Percentiles rank a stretch among this genome's conserved stretches.
Conservation (phyloP, 352 stramenopile genomes). For the Phytophthora rubi region DNA sequence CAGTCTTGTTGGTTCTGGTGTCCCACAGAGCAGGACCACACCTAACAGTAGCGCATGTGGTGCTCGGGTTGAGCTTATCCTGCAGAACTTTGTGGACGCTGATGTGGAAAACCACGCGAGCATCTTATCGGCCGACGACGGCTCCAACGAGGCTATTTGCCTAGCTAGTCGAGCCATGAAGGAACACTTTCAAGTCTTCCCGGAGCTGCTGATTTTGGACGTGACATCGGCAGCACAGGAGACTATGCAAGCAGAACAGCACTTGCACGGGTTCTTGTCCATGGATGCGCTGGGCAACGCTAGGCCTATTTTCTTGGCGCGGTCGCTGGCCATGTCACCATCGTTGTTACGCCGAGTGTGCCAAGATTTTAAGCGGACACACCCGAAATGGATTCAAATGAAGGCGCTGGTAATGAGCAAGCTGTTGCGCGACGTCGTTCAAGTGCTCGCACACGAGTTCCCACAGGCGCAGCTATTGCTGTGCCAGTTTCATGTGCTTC, state of each 20-base stretch:
- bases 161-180: constrained; percentile 78
- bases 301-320: constrained; percentile 67
- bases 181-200: constrained; percentile 71
- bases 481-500: constrained; percentile 78
- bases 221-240: constrained; percentile 21
- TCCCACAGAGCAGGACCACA: not conserved
- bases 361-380: constrained; percentile 78
- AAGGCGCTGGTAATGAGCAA: constrained; percentile 77
- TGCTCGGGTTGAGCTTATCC: constrained; percentile 54
- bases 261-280: constrained; percentile 67
- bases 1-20: not conserved
- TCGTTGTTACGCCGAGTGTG: constrained; percentile 67
- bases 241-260: constrained; percentile 23
- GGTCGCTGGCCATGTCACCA: constrained; percentile 55
- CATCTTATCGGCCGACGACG: constrained; percentile 72
- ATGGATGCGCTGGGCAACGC: constrained; percentile 75
- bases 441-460: constrained; percentile 67
- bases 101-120: constrained; percentile 82
- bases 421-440: constrained; percentile 56
- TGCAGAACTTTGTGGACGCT: constrained; percentile 74
- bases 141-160: constrained; percentile 77
- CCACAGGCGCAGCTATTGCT: constrained; percentile 59
- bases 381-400: constrained; percentile 62
- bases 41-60: not conserved
- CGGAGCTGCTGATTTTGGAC: constrained; percentile 65